Evolutionary conservation across 2,329 filamentous ascomycete species (phyloP).

Genomic region (Pyrenophora seminiperda): DNA sequence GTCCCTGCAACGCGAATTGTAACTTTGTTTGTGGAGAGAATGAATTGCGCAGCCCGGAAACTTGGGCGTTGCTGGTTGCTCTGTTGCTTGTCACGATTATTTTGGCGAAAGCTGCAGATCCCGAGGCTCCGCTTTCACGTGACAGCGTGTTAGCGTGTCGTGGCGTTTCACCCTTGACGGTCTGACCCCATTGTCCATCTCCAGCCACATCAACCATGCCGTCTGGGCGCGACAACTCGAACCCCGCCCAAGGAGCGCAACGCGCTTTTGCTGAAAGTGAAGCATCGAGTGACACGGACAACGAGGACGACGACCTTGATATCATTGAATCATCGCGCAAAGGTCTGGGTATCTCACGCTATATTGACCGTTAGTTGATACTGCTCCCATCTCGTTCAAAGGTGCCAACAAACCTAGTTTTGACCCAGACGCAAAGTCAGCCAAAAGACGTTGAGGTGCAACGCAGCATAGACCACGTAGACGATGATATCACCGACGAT

Average conservation of each 20-base stretch:
- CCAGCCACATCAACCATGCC: constrained; percentile 20
- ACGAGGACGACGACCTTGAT: constrained; percentile 50
- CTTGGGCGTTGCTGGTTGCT: not conserved
- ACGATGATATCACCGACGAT: constrained; percentile 16
- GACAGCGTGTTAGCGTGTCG: constrained; percentile 32
- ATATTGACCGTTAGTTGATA: constrained; percentile 37
- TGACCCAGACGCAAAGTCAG: constrained; percentile 36
- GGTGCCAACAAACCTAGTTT: constrained; percentile 24
- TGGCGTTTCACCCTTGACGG: not conserved
- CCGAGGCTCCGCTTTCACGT: constrained; percentile 35
- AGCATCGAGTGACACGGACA: constrained; percentile 38
- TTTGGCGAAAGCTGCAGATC: constrained; percentile 7
- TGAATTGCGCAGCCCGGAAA: too few relatives aligned
- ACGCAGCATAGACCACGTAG: not conserved
- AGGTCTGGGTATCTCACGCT: constrained; percentile 39
- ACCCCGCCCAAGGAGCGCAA: constrained; percentile 24
- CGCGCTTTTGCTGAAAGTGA: constrained; percentile 37
- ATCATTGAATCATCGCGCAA: constrained; percentile 45
- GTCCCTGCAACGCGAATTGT: too few relatives aligned
- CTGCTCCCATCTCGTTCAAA: not conserved
- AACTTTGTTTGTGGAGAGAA: not conserved
- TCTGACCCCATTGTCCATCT: not conserved
- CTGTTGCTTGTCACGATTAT: constrained; percentile 12
- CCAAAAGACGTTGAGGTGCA: constrained; percentile 20
- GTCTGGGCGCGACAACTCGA: constrained; percentile 17